phyloP scores from a whole-genome alignment of 129 eudicot species.

The Flaveria brownii region DNA sequence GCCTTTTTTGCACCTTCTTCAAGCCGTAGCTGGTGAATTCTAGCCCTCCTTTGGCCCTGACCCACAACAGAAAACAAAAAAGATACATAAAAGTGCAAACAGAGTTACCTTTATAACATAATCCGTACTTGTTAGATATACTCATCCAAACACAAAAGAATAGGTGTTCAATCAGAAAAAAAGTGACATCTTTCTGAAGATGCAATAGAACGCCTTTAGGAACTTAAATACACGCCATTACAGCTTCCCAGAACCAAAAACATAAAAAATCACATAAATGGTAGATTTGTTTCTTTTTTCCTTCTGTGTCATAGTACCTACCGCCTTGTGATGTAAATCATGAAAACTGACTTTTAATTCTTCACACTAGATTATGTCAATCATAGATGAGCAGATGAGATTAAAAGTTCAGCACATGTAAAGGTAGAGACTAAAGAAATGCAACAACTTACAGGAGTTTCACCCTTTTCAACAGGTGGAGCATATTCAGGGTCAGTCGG shows the following conservation, averaged over 20 bases:
- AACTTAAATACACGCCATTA: background rate
- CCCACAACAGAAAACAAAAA: slow-evolving; percentile 15
- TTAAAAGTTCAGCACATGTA: background rate
- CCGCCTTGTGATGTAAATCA: background rate
- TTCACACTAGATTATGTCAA: background rate
- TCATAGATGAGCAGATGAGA: background rate
- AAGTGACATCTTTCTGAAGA: background rate
- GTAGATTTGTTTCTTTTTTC: background rate
- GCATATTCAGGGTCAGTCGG: slow-evolving; percentile 84
- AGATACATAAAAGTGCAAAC: background rate
- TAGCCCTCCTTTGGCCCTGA: slow-evolving; percentile 76
- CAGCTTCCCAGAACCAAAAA: too few relatives aligned
- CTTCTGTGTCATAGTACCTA: background rate
- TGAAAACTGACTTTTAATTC: background rate
- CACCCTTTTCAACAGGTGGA: slow-evolving; percentile 74
- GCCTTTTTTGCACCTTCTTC: slow-evolving; percentile 95
- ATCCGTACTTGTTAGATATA: background rate
- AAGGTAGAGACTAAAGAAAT: slow-evolving; percentile 4
- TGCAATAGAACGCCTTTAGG: background rate
- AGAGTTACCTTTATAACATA: background rate
- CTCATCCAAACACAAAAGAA: background rate
- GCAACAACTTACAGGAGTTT: slow-evolving; percentile 78
- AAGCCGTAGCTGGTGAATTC: slow-evolving; percentile 77
- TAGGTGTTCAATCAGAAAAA: background rate
- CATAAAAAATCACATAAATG: background rate